phyloP scores from a whole-genome alignment of 768 basidiomycete species.

The Trichaptum fuscoviolaceum region DNA sequence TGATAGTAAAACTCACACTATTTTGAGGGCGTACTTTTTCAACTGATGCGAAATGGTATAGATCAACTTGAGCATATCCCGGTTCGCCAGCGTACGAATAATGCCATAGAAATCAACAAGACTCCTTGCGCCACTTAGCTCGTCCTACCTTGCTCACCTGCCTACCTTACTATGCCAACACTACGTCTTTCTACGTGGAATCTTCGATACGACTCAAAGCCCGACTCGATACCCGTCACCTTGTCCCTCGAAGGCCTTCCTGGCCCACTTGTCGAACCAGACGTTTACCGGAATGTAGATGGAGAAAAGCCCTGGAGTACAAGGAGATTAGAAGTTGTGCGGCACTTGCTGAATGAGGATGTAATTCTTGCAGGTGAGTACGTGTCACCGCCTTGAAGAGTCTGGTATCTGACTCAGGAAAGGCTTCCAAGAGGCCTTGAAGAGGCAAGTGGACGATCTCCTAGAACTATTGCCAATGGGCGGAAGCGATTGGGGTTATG shows the following conservation, averaged over 20 bases:
- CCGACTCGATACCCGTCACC: conserved; percentile 45
- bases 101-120: neutral
- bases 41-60: too few relatives aligned
- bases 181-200: conserved; percentile 44
- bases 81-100: neutral
- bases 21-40: too few relatives aligned
- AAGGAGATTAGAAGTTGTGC: conserved; percentile 41
- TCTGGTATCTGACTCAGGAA: conserved; percentile 1
- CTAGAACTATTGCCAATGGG: conserved; percentile 34
- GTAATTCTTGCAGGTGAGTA: conserved; percentile 35
- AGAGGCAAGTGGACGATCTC: conserved; percentile 53
- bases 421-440: conserved; percentile 52
- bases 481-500: conserved; percentile 50
- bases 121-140: neutral
- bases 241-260: conserved; percentile 37
- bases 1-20: too few relatives aligned
- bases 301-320: conserved; percentile 53
- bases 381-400: neutral
- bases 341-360: conserved; percentile 37
- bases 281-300: conserved; percentile 23
- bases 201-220: conserved; percentile 47
- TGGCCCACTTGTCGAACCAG: conserved; percentile 34
- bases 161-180: neutral
- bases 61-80: too few relatives aligned
- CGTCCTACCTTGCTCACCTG: neutral